Evolutionary conservation across 805 yeast genomes (phyloP), one percentile per base, ranked within the genome.

Genomic region (Candida nonsorbophila): DNA sequence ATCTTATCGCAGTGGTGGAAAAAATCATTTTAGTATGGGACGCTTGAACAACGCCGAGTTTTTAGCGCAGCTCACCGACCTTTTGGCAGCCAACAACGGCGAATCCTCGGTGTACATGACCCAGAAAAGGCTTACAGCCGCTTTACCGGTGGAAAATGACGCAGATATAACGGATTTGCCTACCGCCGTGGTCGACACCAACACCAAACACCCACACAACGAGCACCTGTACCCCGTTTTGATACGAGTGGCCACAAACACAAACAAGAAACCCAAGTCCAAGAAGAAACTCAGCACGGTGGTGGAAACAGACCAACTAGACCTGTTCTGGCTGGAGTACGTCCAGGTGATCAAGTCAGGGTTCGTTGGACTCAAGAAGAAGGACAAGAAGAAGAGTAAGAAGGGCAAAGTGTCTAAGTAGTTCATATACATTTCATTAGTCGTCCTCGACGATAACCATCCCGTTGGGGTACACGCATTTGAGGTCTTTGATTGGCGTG

Each of bases 291-390:
- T 80, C 18, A 75, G 87, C 16, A 87, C 97, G 0, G 73, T 79
- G 8, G 87, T 88, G 5, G 71, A 72, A 16, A 62, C 77, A 1
- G 71, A 65, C 1, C 57, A 71, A 3, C 61, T 88, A 40, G 84
- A 79, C 38, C 52, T 62, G 35, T 88, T 88, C 52, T 88, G 96
- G 96, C 52, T 55, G 24, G 77, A 76, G 15, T 88, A 87, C 55
- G 58, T 84, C 1, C 76, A 74, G 24, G 72, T 72, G 0, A 65
- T 87, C 32, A 87, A 84, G 50, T 49, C 65, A 14, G 88, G 92
- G 4, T 75, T 84, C 53, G 61, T 62, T 3, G 95, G 95, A 1
- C 67, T 88, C 53, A 72, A 77, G 49, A 84, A 81, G 72, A 86
- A 84, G 62, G 85, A 83, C 36, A 85, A 84, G 67, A 78, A 77